Evolutionary conservation across 306 rosid genomes (phyloP).

Genomic region (Sicyos baderoa): DNA sequence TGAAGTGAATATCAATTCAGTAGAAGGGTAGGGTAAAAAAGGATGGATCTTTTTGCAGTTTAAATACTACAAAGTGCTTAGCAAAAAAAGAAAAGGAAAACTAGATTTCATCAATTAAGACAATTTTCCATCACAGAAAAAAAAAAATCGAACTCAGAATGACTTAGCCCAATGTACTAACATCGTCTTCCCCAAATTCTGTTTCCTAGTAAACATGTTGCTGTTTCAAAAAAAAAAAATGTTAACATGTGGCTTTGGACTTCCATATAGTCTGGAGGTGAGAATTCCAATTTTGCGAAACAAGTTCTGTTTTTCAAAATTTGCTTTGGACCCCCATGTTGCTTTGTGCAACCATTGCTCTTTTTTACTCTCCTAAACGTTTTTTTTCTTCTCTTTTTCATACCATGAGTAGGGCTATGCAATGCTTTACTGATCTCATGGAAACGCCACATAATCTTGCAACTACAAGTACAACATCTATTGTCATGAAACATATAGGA

Average conservation of each 20-base stretch:
- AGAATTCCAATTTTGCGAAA: not conserved
- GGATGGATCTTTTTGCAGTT: not conserved
- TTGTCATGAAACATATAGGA: not conserved
- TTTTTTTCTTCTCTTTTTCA: not conserved
- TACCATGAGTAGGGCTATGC: not conserved
- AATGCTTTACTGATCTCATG: not conserved
- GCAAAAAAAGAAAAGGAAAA: not conserved
- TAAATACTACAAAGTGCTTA: not conserved
- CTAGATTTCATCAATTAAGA: not conserved
- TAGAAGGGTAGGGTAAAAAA: not conserved
- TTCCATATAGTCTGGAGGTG: not conserved
- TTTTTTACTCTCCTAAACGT: not conserved
- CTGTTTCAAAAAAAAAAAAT: too few species aligned
- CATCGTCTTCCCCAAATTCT: not conserved
- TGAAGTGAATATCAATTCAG: constrained; percentile 16
- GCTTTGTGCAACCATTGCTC: not conserved
- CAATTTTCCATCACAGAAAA: not conserved
- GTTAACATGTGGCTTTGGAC: not conserved
- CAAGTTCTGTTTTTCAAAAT: not conserved
- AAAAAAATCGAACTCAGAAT: not conserved
- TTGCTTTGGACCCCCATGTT: too few species aligned
- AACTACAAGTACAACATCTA: not conserved
- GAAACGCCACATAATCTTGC: not conserved
- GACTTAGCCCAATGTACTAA: not conserved
- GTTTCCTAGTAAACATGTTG: not conserved